A percentile compares a stretch with the other conserved stretches of the same genome.
These are phyloP conservation scores for Atractiella rhizophila DNA, from an alignment of 768 basidiomycete genomes.

Conservation along the genomic window DNA sequence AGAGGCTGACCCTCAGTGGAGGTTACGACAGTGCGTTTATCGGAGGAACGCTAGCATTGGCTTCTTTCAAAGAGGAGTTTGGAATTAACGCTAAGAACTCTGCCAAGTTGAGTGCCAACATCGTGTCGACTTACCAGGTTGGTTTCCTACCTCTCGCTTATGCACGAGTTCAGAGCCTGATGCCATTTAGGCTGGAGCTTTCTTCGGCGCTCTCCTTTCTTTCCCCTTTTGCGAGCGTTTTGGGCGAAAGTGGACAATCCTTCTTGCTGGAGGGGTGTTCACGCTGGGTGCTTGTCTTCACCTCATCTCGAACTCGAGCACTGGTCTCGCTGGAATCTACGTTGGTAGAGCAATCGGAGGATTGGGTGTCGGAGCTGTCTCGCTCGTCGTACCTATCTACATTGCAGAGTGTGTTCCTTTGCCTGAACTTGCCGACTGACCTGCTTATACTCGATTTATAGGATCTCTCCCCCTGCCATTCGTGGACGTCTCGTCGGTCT, in stretches of 20 bases:
- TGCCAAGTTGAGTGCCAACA: too few relatives aligned
- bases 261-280: conserved; percentile 20
- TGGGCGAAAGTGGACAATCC: conserved; percentile 15
- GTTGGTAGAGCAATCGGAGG: conserved; percentile 15
- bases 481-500: not conserved
- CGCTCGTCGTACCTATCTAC: conserved; percentile 24
- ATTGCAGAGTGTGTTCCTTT: conserved; percentile 19
- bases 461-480: not conserved
- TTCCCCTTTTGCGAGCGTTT: conserved; percentile 18
- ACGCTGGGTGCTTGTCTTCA: conserved; percentile 19
- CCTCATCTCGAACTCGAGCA: not conserved
- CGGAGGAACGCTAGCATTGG: too few relatives aligned
- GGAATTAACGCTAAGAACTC: too few relatives aligned
- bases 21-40: too few relatives aligned
- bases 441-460: not conserved
- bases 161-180: not conserved
- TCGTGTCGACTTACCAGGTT: conserved; percentile 6
- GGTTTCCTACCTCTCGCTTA: not conserved
- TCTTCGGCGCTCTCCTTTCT: conserved; percentile 3
- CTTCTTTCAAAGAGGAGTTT: too few relatives aligned
- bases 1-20: too few relatives aligned
- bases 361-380: conserved; percentile 23
- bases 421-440: too few relatives aligned
- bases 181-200: not conserved
- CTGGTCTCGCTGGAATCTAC: conserved; percentile 16